Base-by-base conservation (phyloP, 768 basidiomycete genomes). In the Cubamyces lactineus region DNA sequence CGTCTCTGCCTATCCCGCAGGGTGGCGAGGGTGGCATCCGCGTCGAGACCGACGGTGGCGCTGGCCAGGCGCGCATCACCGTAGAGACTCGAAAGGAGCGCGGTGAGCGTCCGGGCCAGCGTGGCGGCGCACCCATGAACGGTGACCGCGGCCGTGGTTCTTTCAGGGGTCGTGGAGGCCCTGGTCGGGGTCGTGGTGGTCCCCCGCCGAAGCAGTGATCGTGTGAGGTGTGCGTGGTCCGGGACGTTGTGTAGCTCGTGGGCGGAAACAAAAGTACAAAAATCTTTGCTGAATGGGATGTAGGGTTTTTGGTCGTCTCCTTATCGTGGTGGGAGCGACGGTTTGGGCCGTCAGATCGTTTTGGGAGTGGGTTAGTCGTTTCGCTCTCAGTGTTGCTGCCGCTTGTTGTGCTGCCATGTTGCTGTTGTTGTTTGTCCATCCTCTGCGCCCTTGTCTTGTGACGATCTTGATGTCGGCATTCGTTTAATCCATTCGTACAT, bases 51-150 rank as follows among this genome's bases (percentile, higher is more conserved):
- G 87, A 84, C 0, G 83, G 82, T 3, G 86, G 84, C 7, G 74
- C 64, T 21, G 77, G 65, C 51, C 77, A 75, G 59, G 74, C 82
- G 38, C 79, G 88, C 61, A 86, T 98, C 61, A 81, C 78, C 62
- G 85, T 98, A 39, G 95, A 96, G 82, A 92, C 90, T 45, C 85
- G 92, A 74, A 97, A 94, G 80, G 95, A 98, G 78, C 83, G 94
- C 47, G 85, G 86, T 40, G 94, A 97, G n/a, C 77, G 95, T 59
- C 87, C 88, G 2, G 76, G 80, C 2, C 81, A 86, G 16, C 81
- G 89, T 17, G 86, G 88, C 43, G 88, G 86, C 34, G 77, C 78
- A 1, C 85, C 88, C 17, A 26, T 75, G 23, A 77, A 77, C 50
- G 80, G 81, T 62, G 86, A 82, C 23, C 81, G 82, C 4, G 77